These are phyloP conservation scores for Suillus placidus DNA, from an alignment of 768 basidiomycete species.

Conservation along the genomic window DNA sequence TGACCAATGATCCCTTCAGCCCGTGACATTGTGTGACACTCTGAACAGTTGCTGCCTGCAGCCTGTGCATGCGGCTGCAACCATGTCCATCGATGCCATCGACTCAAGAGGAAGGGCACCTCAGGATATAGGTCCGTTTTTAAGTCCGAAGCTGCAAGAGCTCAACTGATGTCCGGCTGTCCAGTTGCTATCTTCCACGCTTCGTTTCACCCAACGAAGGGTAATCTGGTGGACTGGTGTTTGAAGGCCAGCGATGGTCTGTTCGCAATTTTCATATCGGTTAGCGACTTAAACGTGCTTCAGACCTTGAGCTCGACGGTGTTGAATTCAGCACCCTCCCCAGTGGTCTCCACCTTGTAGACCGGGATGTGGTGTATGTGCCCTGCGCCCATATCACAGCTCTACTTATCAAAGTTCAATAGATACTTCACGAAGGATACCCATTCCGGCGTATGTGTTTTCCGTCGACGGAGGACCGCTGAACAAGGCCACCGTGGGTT, in stretches of 20 bases:
- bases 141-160: neutral
- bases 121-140: conserved; percentile 52
- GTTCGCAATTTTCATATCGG: conserved; percentile 16
- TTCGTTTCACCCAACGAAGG: conserved; percentile 83
- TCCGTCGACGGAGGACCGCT: conserved; percentile 65
- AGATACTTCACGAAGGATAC: conserved; percentile 76
- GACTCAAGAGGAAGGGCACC: conserved; percentile 41
- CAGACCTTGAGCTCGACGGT: conserved; percentile 67
- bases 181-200: conserved; percentile 83
- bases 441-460: conserved; percentile 74
- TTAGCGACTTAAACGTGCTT: conserved; percentile 4
- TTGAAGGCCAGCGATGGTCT: conserved; percentile 69
- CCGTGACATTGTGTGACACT: conserved; percentile 25
- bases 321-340: conserved; percentile 84
- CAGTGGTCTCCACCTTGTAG: conserved; percentile 79
- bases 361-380: conserved; percentile 77
- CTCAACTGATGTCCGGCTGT: neutral
- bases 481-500: conserved; percentile 80
- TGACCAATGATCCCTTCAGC: conserved; percentile 18
- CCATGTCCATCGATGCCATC: conserved; percentile 29
- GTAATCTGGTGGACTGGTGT: conserved; percentile 81
- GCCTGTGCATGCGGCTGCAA: conserved; percentile 21
- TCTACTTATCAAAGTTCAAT: conserved; percentile 8
- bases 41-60: conserved; percentile 14
- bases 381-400: neutral